A percentile compares a stretch with the other conserved stretches of the same genome.
phyloP scores from a whole-genome alignment of 768 basidiomycete genomes.

The Albatrellus ellisii region DNA sequence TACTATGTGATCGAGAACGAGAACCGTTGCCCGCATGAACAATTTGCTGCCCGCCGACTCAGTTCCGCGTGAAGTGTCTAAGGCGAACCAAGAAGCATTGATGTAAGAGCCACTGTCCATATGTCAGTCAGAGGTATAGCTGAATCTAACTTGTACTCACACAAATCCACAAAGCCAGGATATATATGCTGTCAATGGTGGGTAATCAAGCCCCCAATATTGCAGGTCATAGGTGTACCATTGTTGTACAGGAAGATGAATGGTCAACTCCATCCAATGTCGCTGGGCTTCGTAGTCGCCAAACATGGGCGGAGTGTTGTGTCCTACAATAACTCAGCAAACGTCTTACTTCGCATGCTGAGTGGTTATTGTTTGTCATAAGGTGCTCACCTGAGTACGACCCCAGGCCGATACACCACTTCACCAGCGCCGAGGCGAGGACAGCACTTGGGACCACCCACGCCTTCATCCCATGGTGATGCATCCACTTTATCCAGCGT shows the following conservation, averaged over 20 bases:
- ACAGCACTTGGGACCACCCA: constrained; percentile 49
- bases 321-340: constrained; percentile 29
- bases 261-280: constrained; percentile 90
- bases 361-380: background rate
- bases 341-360: background rate
- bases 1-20: constrained; percentile 52
- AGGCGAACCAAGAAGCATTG: constrained; percentile 53
- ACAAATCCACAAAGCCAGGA: constrained; percentile 73
- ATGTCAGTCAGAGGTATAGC: background rate
- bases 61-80: constrained; percentile 57
- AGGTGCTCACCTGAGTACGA: constrained; percentile 67
- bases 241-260: constrained; percentile 54
- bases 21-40: constrained; percentile 73
- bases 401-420: constrained; percentile 60
- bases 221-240: constrained; percentile 87
- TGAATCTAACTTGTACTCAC: constrained; percentile 30
- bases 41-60: constrained; percentile 53
- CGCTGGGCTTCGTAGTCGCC: constrained; percentile 92
- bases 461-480: constrained; percentile 42
- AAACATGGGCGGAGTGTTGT: constrained; percentile 65
- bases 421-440: constrained; percentile 41
- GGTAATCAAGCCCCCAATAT: constrained; percentile 96
- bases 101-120: constrained; percentile 33
- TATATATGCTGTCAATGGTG: constrained; percentile 82
- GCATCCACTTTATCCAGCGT: constrained; percentile 73